Base-by-base conservation (phyloP, 129 eudicot genomes). In the Helichrysum umbraculigerum region DNA sequence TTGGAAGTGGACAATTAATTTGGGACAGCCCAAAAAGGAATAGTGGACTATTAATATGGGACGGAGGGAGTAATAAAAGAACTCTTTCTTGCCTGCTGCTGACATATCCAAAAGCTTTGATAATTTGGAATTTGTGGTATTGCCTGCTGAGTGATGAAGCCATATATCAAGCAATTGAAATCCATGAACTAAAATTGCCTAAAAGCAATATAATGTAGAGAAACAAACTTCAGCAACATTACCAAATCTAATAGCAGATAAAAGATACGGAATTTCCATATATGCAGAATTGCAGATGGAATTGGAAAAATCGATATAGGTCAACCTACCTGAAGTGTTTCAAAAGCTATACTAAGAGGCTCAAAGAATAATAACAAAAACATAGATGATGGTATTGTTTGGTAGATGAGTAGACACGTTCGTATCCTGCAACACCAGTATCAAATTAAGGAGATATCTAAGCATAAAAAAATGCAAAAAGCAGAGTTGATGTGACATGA, bases 101-200 rank as follows among this genome's bases (percentile, higher is more conserved):
- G 93, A 89, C 75, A 84, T 83, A 81, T 92, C 90, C 71, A 92
- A 81, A 64, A 87, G 78, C 62, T 89, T 89, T 42, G 96, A 84
- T 74, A 84, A 76, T 39, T 88, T 83, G 76, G 85, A 82, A 60
- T 83, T 79, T 51, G 87, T 58, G 72, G 76, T 47, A 72, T 71
- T 85, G 81, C 81, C 83, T 41, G 89, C 86, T 47, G 98, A 82
- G 89, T 89, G 86, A 83, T 89, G 91, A 51, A 87, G 62, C 91
- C 91, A 84, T 84, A 92, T 77, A 66, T 92, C 98, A 84, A 92
- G 91, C 74, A 89, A 76, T 69, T 92, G 98, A 81, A 92, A 92
- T 61, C 96, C 96, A 86, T 92, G 98, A 75, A 87, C 91, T 78
- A 92, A 86, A 77, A 92, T 77, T 70, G 96, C 96, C 98, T 92